Conservation (phyloP, 179 eudicot genomes). For the Silene noctiflora region DNA sequence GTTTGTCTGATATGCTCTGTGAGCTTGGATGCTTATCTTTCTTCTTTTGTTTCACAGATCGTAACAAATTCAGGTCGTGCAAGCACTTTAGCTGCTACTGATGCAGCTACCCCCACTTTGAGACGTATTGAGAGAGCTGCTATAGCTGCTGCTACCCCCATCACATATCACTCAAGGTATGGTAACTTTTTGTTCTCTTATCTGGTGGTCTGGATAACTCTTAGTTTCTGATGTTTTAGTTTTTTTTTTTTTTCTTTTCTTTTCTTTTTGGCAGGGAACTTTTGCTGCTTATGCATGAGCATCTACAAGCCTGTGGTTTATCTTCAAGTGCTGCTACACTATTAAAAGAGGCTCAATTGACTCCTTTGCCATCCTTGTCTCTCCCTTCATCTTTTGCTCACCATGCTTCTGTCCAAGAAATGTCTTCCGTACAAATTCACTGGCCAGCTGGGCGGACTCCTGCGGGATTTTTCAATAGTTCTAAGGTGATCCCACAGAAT, state of each 20-base stretch:
- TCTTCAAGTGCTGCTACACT: slow-evolving; percentile 63
- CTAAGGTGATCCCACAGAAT: slow-evolving; percentile 35
- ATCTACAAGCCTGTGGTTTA: slow-evolving; percentile 91
- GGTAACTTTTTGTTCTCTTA: slow-evolving; percentile 11
- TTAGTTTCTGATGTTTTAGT: slow-evolving; percentile 16
- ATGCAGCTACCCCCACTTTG: slow-evolving; percentile 94
- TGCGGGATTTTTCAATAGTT: slow-evolving; percentile 55
- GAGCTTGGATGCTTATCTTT: not conserved
- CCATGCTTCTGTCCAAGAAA: slow-evolving; percentile 63
- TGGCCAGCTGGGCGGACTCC: slow-evolving; percentile 83
- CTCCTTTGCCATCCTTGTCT: slow-evolving; percentile 68
- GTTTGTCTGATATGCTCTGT: not conserved
- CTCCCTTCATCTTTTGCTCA: slow-evolving; percentile 62
- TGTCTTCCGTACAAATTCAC: slow-evolving; percentile 51
- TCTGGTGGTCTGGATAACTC: not conserved
- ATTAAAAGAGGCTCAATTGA: slow-evolving; percentile 84
- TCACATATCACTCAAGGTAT: slow-evolving; percentile 84
- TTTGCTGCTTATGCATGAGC: slow-evolving; percentile 82
- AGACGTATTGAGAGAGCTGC: slow-evolving; percentile 97
- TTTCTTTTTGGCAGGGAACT: slow-evolving; percentile 65
- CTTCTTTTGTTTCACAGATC: slow-evolving; percentile 43
- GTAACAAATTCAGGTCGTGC: slow-evolving; percentile 98
- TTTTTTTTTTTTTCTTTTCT: not conserved
- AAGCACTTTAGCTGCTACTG: slow-evolving; percentile 89
- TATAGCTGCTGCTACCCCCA: slow-evolving; percentile 99